phyloP scores from a whole-genome alignment of 1,139 yeast species.

The Magnusiomyces suaveolens region DNA sequence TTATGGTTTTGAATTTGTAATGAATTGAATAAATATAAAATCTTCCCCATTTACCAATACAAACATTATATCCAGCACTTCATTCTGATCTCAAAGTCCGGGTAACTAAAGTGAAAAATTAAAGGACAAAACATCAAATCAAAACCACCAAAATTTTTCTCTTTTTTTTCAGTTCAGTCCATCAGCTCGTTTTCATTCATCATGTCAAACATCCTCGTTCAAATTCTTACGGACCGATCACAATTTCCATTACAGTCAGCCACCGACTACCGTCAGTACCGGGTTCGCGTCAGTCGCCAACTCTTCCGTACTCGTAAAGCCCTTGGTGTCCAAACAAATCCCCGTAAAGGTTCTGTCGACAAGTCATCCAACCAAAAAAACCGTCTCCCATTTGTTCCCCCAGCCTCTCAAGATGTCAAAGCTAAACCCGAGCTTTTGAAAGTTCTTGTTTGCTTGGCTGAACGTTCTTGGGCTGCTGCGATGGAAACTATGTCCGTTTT shows the following conservation, averaged over 20 bases:
- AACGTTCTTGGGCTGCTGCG: slow-evolving; percentile 60
- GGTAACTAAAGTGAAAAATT: neutral
- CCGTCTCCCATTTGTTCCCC: slow-evolving; percentile 17
- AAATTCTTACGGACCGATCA: slow-evolving; percentile 27
- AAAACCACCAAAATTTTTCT: neutral
- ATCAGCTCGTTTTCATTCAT: neutral
- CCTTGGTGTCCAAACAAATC: slow-evolving; percentile 45
- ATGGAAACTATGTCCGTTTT: slow-evolving; percentile 50
- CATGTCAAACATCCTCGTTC: slow-evolving; percentile 23
- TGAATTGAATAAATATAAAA: no score
- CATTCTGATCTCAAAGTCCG: no score
- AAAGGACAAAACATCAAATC: neutral
- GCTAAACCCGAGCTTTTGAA: slow-evolving; percentile 41
- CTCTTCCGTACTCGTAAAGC: slow-evolving; percentile 50
- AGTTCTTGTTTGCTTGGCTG: slow-evolving; percentile 48
- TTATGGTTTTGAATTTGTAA: no score
- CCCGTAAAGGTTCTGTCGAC: slow-evolving; percentile 30
- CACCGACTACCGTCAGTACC: slow-evolving; percentile 30
- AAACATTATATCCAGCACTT: no score
- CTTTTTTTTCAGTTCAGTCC: neutral
- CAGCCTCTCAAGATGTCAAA: slow-evolving; percentile 38
- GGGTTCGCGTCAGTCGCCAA: slow-evolving; percentile 32
- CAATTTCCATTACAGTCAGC: slow-evolving; percentile 36
- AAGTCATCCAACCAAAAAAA: slow-evolving; percentile 32
- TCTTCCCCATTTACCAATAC: no score